phyloP scores from a whole-genome alignment of 1,284 basidiomycete genomes.

The Sporisorium sorghi region DNA sequence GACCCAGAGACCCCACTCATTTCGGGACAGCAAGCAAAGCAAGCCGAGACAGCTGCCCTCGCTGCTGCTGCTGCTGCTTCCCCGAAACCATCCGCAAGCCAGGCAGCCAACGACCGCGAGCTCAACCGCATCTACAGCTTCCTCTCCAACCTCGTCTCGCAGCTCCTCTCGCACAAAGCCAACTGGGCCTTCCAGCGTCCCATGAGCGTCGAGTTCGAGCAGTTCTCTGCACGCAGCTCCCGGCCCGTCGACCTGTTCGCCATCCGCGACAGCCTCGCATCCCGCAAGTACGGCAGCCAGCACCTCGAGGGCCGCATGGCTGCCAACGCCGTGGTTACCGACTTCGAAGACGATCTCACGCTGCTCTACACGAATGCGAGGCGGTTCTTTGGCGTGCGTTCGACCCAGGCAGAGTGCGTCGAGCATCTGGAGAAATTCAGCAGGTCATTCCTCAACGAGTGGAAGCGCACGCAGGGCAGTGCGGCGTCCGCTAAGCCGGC shows the following conservation, averaged over 20 bases:
- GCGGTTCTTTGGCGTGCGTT: slow-evolving; percentile 39
- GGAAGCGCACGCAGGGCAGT: slow-evolving; percentile 37
- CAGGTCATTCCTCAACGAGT: slow-evolving; percentile 41
- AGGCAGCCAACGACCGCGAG: slow-evolving; percentile 30
- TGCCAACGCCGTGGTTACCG: slow-evolving; percentile 46
- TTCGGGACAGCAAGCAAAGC: not conserved
- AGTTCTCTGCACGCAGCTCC: slow-evolving; percentile 43
- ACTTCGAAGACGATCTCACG: slow-evolving; percentile 49
- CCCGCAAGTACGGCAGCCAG: slow-evolving; percentile 43
- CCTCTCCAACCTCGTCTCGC: slow-evolving; percentile 42
- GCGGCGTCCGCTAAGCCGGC: slow-evolving; percentile 11
- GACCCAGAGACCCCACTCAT: not conserved
- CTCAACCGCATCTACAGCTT: slow-evolving; percentile 44
- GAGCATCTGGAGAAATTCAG: slow-evolving; percentile 52
- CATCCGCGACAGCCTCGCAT: slow-evolving; percentile 38
- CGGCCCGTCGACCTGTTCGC: slow-evolving; percentile 47
- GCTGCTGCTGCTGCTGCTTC: not conserved
- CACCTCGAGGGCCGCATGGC: slow-evolving; percentile 39
- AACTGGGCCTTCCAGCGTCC: slow-evolving; percentile 46
- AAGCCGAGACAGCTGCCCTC: slow-evolving; percentile 1
- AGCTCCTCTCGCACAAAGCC: slow-evolving; percentile 47
- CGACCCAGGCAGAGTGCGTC: slow-evolving; percentile 47
- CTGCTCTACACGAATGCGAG: slow-evolving; percentile 43
- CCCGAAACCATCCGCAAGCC: slow-evolving; percentile 8
- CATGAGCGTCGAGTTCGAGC: slow-evolving; percentile 42